phyloP scores from a whole-genome alignment of 2,329 filamentous ascomycete genomes.

The Leptoxyphium fumago region DNA sequence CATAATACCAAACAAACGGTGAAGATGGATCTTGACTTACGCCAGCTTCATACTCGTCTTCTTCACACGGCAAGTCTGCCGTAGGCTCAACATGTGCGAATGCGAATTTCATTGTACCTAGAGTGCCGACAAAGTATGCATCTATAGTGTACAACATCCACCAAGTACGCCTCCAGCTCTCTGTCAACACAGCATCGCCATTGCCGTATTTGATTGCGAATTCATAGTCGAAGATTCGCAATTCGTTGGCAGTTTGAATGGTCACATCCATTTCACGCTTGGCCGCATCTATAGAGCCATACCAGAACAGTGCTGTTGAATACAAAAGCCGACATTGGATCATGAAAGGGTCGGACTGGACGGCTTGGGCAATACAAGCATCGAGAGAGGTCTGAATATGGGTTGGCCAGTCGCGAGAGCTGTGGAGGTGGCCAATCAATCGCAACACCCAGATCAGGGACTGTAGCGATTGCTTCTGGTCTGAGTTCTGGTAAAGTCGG shows the following conservation, averaged over 20 bases:
- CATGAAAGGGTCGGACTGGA: neutral
- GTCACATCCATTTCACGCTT: neutral
- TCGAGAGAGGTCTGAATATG: neutral
- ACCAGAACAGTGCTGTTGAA: constrained; percentile 1
- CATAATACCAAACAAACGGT: neutral
- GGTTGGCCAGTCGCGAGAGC: neutral
- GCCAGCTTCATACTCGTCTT: constrained; percentile 2
- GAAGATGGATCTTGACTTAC: neutral
- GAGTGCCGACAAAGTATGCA: constrained; percentile 1
- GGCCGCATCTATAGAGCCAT: neutral
- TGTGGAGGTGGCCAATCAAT: neutral
- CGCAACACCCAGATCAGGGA: neutral
- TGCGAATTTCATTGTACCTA: neutral
- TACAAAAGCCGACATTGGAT: neutral
- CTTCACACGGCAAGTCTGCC: constrained; percentile 3
- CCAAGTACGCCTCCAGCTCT: constrained; percentile 3
- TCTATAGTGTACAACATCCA: constrained; percentile 3
- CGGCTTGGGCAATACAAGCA: neutral
- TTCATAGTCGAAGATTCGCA: neutral
- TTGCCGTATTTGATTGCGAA: neutral
- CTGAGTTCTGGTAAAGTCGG: neutral
- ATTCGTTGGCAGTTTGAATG: neutral
- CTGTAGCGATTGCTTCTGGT: neutral
- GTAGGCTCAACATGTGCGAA: constrained; percentile 1
- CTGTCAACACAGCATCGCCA: constrained; percentile 1